Percentiles rank a stretch among this genome's conserved stretches.
Conservation (phyloP, 371 early-diverging fungal species). For the Mortierella sp. region DNA sequence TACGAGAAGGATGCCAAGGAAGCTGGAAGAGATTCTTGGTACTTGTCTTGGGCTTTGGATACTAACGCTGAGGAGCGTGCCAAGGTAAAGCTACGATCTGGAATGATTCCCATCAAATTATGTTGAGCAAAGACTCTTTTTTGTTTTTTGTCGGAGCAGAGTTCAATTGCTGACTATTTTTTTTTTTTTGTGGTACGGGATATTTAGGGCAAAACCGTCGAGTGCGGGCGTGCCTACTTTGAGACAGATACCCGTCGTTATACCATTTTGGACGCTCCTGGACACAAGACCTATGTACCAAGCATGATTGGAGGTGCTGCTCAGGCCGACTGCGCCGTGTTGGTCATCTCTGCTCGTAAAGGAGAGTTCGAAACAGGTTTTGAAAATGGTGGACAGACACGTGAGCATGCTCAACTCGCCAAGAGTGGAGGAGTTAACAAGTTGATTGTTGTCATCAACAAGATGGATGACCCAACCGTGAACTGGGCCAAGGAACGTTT, state of each 20-base stretch:
- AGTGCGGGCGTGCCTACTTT: conserved; percentile 98
- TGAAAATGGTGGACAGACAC: conserved; percentile 99
- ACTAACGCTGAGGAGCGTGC: conserved; percentile 96
- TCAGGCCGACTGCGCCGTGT: conserved; percentile 97
- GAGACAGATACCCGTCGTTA: conserved; percentile 95
- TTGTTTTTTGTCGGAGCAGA: not conserved
- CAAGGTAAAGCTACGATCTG: conserved; percentile 68
- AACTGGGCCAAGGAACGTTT: conserved; percentile 93
- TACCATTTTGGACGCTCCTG: conserved; percentile 99
- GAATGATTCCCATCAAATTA: too few species aligned
- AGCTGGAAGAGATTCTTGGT: conserved; percentile 96
- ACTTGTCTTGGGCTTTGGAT: conserved; percentile 98
- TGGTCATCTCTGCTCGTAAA: conserved; percentile 98
- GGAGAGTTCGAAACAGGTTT: conserved; percentile 99
- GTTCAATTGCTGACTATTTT: not conserved
- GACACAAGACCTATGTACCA: conserved; percentile 99
- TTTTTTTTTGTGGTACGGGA: not conserved
- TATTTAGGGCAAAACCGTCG: conserved; percentile 94
- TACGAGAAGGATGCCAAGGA: conserved; percentile 98
- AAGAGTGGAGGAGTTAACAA: conserved; percentile 97
- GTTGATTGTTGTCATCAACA: conserved; percentile 95
- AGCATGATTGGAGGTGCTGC: conserved; percentile 98
- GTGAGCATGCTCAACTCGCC: conserved; percentile 98
- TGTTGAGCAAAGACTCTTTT: too few species aligned
- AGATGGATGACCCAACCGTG: conserved; percentile 99